These are phyloP conservation scores for Boletales sp. DNA, from an alignment of 768 basidiomycete species.

Conservation along the genomic window DNA sequence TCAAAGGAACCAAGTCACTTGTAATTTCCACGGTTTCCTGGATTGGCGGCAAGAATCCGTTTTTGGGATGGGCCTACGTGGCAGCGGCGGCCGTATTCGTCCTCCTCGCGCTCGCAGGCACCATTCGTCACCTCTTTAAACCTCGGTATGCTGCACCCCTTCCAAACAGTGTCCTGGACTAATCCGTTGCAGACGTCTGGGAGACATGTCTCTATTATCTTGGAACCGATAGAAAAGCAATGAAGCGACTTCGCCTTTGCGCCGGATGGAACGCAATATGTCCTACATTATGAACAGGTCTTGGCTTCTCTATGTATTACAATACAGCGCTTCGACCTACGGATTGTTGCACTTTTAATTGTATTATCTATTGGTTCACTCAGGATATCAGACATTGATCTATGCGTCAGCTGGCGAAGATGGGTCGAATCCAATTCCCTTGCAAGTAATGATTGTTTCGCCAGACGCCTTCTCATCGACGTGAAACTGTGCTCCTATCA, in stretches of 20 bases:
- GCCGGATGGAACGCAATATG: not conserved
- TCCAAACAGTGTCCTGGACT: not conserved
- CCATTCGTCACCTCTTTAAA: slow-evolving; percentile 88
- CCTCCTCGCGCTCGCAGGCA: slow-evolving; percentile 80
- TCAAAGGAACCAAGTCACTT: slow-evolving; percentile 93
- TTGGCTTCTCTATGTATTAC: slow-evolving; percentile 20
- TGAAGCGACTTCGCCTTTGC: slow-evolving; percentile 1
- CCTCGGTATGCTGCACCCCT: slow-evolving; percentile 59
- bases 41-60: slow-evolving; percentile 98
- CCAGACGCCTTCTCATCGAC: slow-evolving; percentile 43
- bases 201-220: slow-evolving; percentile 83
- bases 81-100: slow-evolving; percentile 86
- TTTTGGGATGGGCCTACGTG: slow-evolving; percentile 98
- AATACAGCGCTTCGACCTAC: slow-evolving; percentile 14
- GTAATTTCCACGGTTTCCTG: slow-evolving; percentile 97
- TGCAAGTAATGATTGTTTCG: slow-evolving; percentile 49
- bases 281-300: slow-evolving; percentile 21
- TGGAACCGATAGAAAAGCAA: slow-evolving; percentile 59
- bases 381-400: not conserved
- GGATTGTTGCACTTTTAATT: slow-evolving; percentile 17
- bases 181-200: slow-evolving; percentile 56
- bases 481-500: slow-evolving; percentile 65
- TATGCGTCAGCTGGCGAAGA: not conserved
- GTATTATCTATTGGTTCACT: slow-evolving; percentile 17
- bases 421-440: slow-evolving; percentile 59